Conservation (phyloP, 345 rosid genomes). For the Acer campestre region DNA sequence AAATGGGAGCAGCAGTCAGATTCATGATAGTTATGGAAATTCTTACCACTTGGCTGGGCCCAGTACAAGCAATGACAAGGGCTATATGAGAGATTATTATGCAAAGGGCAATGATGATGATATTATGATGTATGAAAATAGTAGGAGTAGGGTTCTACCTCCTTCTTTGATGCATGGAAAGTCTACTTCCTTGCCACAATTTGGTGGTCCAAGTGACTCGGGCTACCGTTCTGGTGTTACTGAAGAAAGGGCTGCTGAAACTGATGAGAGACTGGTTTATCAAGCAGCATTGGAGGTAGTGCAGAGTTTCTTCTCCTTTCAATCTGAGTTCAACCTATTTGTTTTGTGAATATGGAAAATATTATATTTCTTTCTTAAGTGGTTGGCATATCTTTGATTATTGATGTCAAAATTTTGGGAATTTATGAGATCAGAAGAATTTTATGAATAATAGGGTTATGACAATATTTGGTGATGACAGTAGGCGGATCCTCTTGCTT, state of each 20-base stretch:
- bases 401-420: neutral
- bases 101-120: slow-evolving; percentile 41
- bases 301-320: neutral
- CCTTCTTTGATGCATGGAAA: slow-evolving; percentile 55
- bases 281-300: slow-evolving; percentile 90
- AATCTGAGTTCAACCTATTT: neutral
- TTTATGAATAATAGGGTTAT: neutral
- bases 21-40: slow-evolving; percentile 41
- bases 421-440: neutral
- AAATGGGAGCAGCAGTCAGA: slow-evolving; percentile 36
- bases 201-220: slow-evolving; percentile 52
- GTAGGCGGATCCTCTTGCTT: neutral
- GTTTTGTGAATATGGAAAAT: neutral
- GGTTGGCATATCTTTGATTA: neutral
- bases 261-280: slow-evolving; percentile 81
- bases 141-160: slow-evolving; percentile 64
- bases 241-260: slow-evolving; percentile 57
- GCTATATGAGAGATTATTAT: slow-evolving; percentile 40
- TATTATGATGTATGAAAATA: slow-evolving; percentile 47
- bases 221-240: slow-evolving; percentile 43
- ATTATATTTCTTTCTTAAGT: neutral
- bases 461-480: neutral
- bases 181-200: slow-evolving; percentile 40
- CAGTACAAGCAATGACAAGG: slow-evolving; percentile 40
- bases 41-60: slow-evolving; percentile 39